Conservation (phyloP, 345 rosid species). For the Geranium brycei region DNA sequence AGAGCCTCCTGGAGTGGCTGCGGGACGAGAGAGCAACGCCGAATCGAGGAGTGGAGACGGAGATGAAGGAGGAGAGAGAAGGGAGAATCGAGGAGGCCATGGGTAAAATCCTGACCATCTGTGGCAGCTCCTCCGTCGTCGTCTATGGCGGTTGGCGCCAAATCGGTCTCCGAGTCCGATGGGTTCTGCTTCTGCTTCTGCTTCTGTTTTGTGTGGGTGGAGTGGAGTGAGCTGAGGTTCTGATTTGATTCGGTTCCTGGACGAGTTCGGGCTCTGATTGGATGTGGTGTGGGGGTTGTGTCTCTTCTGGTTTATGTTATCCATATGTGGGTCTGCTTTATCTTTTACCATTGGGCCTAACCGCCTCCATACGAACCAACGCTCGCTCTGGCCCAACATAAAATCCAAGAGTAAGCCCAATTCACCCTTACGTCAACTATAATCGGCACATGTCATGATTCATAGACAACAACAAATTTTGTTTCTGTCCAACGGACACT, state of each 20-base stretch:
- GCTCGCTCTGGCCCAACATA: too few species aligned
- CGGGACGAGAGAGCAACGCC: constrained; percentile 19
- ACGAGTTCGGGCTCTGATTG: neutral
- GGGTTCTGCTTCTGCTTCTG: too few species aligned
- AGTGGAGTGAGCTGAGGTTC: neutral
- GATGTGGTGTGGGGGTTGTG: neutral
- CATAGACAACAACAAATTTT: too few species aligned
- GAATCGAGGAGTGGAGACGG: neutral
- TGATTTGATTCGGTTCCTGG: neutral
- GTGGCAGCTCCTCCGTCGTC: neutral
- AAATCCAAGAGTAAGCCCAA: too few species aligned
- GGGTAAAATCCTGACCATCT: constrained; percentile 55
- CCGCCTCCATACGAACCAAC: too few species aligned
- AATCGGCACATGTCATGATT: too few species aligned
- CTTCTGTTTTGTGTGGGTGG: neutral
- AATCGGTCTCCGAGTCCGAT: neutral
- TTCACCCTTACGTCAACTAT: too few species aligned
- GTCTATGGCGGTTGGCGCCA: neutral
- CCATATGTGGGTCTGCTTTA: neutral
- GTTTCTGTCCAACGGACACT: too few species aligned
- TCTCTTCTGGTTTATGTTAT: neutral
- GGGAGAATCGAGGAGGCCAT: constrained; percentile 79
- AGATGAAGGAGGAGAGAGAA: constrained; percentile 36
- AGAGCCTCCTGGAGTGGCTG: constrained; percentile 29
- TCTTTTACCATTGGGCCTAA: too few species aligned